Conservation (phyloP, 108 stramenopile genomes). For the Cyclotella sp. region DNA sequence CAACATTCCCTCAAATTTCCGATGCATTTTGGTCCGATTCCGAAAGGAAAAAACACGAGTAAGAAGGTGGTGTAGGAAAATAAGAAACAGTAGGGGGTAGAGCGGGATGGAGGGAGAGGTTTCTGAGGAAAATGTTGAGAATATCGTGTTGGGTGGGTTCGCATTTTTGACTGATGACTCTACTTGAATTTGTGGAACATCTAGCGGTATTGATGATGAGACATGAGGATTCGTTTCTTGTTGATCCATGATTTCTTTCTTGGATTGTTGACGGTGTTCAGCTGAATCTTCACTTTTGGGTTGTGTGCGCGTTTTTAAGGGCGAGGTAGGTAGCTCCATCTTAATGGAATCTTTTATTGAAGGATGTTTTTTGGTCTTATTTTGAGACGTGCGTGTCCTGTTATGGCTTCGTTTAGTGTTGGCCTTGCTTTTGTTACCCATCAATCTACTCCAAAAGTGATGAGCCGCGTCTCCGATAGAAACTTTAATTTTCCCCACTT, state of each 20-base stretch:
- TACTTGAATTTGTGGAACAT: too few relatives aligned
- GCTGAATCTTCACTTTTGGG: too few relatives aligned
- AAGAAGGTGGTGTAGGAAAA: background rate
- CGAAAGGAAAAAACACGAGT: constrained; percentile 11
- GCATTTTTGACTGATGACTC: too few relatives aligned
- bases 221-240: too few relatives aligned
- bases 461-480: constrained; percentile 15
- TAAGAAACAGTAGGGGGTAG: constrained; percentile 4
- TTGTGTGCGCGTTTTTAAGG: too few relatives aligned
- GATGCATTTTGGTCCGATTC: constrained; percentile 1
- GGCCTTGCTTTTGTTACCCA: background rate
- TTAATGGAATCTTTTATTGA: background rate
- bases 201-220: too few relatives aligned
- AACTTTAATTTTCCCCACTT: background rate
- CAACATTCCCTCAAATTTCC: background rate
- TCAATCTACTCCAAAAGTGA: background rate
- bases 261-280: too few relatives aligned
- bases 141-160: background rate
- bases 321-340: background rate
- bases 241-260: too few relatives aligned
- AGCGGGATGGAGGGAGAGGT: constrained; percentile 1
- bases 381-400: background rate
- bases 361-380: background rate
- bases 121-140: background rate
- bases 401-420: background rate